Base-by-base conservation (phyloP, 164 flowering plant genomes). In the Hamamelis virginiana region DNA sequence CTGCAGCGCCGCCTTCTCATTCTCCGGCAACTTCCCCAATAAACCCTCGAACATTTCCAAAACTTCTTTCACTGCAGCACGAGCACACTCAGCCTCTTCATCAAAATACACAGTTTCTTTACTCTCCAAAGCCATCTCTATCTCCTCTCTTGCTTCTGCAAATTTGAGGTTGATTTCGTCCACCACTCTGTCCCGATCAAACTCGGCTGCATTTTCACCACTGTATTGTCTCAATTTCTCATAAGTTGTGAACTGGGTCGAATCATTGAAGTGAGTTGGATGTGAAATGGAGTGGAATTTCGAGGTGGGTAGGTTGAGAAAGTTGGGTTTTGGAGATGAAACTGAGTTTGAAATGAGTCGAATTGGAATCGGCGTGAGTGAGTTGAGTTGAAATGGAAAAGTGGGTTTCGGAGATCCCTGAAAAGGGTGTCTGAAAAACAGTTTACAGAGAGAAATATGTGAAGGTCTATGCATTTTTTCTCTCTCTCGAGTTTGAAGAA, bases 81-180 rank as follows among this genome's bases (percentile, higher is more conserved):
- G 73, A 11, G 98, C 95, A 61, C 83, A 76, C 67, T 88, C 92
- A 11, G 95, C 98, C 68, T 94, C 98, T 66, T 94, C 97, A 26
- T 94, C 67, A 62, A 94, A 94, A 73, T 94, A 94, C 38, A 94
- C 96, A 4, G 97, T 91, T 76, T 94, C 98, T 62, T 91, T 91
- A 3, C 97, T 87, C 28, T 94, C 98, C 88, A 89, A 58, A 6
- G 97, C 98, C 80, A 83, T 75, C 67, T 92, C 97, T 64, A 95
- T 92, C 91, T 92, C 98, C 72, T 95, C 98, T 38, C 98, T 83
- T 9, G 98, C 98, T 76, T 95, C 97, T 14, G 88, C 97, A 38
- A 95, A 95, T 79, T 88, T 92, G 68, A 91, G 82, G 78, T 94
- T 94, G 45, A 95, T 95, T 72, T 76, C 78, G 77, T 94, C 98